Percentiles rank a stretch among this genome's conserved stretches.
Conservation (phyloP, 176 grass and related monocot genomes). For the Rhynchospora pubera region DNA sequence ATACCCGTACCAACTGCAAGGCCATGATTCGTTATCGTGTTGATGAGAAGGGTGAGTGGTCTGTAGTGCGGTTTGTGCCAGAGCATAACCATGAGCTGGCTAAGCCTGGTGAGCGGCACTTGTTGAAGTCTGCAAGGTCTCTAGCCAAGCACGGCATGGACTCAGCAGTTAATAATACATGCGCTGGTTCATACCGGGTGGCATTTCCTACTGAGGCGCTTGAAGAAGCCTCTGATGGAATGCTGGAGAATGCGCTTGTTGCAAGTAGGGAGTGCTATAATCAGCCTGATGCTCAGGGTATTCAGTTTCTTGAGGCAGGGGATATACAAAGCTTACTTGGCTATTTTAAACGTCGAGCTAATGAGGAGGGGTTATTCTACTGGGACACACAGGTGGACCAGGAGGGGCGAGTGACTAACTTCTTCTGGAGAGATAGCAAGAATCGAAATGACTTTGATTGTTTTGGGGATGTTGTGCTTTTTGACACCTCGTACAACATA, state of each 20-base stretch:
- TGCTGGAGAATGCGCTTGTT: constrained; percentile 39
- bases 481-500: constrained; percentile 64
- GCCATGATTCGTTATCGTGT: constrained; percentile 83
- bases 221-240: constrained; percentile 24
- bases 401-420: constrained; percentile 56
- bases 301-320: constrained; percentile 49
- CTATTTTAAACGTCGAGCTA: constrained; percentile 71
- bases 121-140: constrained; percentile 67
- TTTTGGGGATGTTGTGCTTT: constrained; percentile 80
- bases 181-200: neutral
- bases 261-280: constrained; percentile 67
- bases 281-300: constrained; percentile 38
- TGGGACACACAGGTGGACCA: constrained; percentile 82
- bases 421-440: constrained; percentile 80
- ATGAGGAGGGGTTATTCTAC: constrained; percentile 87
- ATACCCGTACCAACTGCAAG: constrained; percentile 82
- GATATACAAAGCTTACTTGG: constrained; percentile 62
- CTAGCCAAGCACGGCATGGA: constrained; percentile 34
- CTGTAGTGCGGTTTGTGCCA: constrained; percentile 66
- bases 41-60: constrained; percentile 67
- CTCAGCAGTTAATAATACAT: neutral
- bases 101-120: constrained; percentile 73
- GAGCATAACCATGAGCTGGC: constrained; percentile 79
- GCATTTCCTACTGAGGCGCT: neutral
- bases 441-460: constrained; percentile 66